These are phyloP conservation scores for Colletotrichum truncatum DNA, from an alignment of 2,329 filamentous ascomycete species.

Conservation along the genomic window DNA sequence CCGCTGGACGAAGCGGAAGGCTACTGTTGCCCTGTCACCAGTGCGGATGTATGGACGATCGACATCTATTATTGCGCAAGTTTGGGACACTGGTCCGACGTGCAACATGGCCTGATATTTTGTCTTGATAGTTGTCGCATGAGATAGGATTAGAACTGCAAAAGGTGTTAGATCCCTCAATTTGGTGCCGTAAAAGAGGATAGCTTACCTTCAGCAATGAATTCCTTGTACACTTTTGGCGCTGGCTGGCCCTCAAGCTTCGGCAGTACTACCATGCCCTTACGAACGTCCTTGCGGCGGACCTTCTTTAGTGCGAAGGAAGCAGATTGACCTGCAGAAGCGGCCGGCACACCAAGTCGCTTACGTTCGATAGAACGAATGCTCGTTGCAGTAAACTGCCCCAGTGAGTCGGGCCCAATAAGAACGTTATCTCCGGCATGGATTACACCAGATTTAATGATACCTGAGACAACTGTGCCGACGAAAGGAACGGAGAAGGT, in stretches of 20 bases:
- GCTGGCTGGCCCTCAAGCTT: conserved; percentile 77
- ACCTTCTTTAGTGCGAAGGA: conserved; percentile 91
- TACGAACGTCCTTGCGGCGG: conserved; percentile 89
- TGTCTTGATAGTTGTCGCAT: conserved; percentile 95
- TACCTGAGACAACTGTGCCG: conserved; percentile 93
- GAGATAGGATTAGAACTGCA: conserved; percentile 87
- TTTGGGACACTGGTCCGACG: conserved; percentile 93
- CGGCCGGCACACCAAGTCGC: conserved; percentile 86
- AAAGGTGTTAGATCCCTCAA: conserved; percentile 16
- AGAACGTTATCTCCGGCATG: conserved; percentile 91
- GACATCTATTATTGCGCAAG: conserved; percentile 96
- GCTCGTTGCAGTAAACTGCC: conserved; percentile 86
- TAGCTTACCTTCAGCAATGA: conserved; percentile 76
- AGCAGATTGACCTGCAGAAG: conserved; percentile 90
- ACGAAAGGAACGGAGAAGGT: conserved; percentile 98
- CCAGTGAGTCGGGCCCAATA: conserved; percentile 89
- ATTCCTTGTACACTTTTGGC: conserved; percentile 79
- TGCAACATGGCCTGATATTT: conserved; percentile 99
- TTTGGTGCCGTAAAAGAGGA: neutral
- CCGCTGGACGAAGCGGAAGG: conserved; percentile 92
- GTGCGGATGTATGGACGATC: conserved; percentile 96
- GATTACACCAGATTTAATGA: conserved; percentile 87
- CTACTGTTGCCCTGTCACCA: conserved; percentile 91
- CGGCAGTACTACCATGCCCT: conserved; percentile 96
- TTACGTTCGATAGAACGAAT: conserved; percentile 96